phyloP scores from a whole-genome alignment of 2,329 filamentous ascomycete species.

The Chalara sp. region DNA sequence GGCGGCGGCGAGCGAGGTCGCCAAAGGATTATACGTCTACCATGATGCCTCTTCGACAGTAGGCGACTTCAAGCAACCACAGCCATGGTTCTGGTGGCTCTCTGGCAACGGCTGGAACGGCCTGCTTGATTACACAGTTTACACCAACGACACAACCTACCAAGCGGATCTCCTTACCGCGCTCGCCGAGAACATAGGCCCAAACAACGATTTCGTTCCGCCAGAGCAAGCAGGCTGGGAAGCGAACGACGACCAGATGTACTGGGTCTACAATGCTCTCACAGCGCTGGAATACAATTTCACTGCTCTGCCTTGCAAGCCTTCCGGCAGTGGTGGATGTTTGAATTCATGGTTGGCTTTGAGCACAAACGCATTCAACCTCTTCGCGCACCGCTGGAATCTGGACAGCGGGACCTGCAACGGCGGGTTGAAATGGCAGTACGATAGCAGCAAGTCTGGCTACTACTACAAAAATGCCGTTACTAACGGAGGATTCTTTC shows the following conservation, averaged over 20 bases:
- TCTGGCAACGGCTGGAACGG: conserved; percentile 19
- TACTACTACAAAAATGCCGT: conserved; percentile 70
- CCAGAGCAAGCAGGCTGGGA: conserved; percentile 52
- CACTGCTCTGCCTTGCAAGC: conserved; percentile 40
- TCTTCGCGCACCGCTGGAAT: conserved; percentile 61
- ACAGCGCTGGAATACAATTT: conserved; percentile 63
- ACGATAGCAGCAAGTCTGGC: conserved; percentile 73
- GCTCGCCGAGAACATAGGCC: conserved; percentile 66
- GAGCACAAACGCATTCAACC: conserved; percentile 75
- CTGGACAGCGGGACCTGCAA: conserved; percentile 53
- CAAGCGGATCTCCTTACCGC: conserved; percentile 56
- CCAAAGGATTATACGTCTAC: too few species aligned
- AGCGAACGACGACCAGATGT: conserved; percentile 69
- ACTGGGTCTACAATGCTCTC: conserved; percentile 68
- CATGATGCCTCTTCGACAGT: too few species aligned
- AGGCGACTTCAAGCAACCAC: too few species aligned
- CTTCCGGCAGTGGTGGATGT: conserved; percentile 36
- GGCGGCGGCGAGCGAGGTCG: too few species aligned
- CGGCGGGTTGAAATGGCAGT: conserved; percentile 80
- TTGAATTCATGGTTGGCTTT: conserved; percentile 52
- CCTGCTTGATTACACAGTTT: conserved; percentile 78
- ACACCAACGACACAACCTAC: conserved; percentile 66
- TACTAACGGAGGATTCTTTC: conserved; percentile 55
- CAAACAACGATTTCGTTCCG: conserved; percentile 70
- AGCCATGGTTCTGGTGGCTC: too few species aligned